These are phyloP conservation scores for Rostrohypoxylon terebratum DNA, from an alignment of 495 filamentous ascomycete genomes.

Conservation along the genomic window DNA sequence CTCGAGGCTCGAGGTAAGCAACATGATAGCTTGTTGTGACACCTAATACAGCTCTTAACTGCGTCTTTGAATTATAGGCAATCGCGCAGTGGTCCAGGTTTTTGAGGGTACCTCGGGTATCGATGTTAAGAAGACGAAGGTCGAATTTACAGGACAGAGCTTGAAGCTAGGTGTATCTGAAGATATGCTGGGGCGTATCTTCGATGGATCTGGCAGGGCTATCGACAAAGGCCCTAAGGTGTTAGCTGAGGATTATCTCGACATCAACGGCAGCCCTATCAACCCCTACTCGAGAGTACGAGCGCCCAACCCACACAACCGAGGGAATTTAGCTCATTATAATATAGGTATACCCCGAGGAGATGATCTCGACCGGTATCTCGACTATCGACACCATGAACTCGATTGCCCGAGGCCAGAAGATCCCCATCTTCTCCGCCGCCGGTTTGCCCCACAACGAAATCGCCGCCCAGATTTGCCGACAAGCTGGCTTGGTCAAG, in stretches of 20 bases:
- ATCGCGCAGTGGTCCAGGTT: constrained; percentile 93
- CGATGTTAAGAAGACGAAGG: constrained; percentile 98
- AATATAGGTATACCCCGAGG: constrained; percentile 91
- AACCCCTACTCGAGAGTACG: constrained; percentile 96
- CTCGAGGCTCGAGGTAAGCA: constrained; percentile 89
- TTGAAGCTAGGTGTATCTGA: constrained; percentile 98
- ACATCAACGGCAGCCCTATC: constrained; percentile 99
- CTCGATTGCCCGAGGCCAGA: constrained; percentile 98
- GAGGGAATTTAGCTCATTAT: constrained; percentile 30
- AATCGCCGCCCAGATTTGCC: constrained; percentile 97
- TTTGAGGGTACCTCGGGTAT: constrained; percentile 98
- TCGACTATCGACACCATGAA: constrained; percentile 99
- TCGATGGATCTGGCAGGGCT: constrained; percentile 95
- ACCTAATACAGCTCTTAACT: constrained; percentile 34
- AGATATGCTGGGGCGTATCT: constrained; percentile 99
- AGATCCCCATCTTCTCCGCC: constrained; percentile 99
- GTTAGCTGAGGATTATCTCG: constrained; percentile 95
- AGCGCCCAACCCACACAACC: background rate
- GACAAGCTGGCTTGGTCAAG: constrained; percentile 92
- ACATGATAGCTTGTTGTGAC: background rate
- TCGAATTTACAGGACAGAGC: constrained; percentile 96
- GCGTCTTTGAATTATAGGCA: constrained; percentile 66
- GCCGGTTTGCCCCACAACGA: constrained; percentile 99
- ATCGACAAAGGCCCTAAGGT: constrained; percentile 99
- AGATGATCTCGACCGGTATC: constrained; percentile 99